phyloP scores from a whole-genome alignment of 192 early-diverging fungal genomes.

The Umbelopsis isabellina region DNA sequence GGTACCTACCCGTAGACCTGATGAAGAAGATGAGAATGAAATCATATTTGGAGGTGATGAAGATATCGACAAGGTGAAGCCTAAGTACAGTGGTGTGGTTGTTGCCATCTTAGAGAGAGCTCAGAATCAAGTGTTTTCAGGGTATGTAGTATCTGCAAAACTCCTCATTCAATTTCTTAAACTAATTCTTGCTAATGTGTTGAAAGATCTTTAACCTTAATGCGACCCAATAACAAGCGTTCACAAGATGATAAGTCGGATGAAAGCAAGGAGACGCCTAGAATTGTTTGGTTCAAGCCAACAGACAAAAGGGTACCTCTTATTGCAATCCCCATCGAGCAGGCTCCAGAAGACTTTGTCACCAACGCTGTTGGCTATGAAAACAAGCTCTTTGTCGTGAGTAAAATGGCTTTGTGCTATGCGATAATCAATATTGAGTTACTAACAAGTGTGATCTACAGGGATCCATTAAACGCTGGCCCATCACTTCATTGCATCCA shows the following conservation, averaged over 20 bases:
- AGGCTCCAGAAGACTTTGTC: slow-evolving; percentile 72
- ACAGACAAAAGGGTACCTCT: slow-evolving; percentile 79
- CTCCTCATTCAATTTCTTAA: not conserved
- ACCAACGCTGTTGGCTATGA: slow-evolving; percentile 59
- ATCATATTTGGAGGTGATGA: slow-evolving; percentile 53
- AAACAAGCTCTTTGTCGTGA: slow-evolving; percentile 61
- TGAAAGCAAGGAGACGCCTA: slow-evolving; percentile 48
- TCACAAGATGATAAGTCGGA: slow-evolving; percentile 44
- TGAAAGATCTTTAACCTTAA: slow-evolving; percentile 38
- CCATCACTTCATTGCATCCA: slow-evolving; percentile 68
- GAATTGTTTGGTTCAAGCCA: slow-evolving; percentile 84
- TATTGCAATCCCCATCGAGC: slow-evolving; percentile 75
- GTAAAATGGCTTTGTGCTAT: not conserved
- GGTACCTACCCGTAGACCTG: slow-evolving; percentile 47
- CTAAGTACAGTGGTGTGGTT: slow-evolving; percentile 59
- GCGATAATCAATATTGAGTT: not conserved
- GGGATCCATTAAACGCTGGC: slow-evolving; percentile 74
- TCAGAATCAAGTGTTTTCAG: slow-evolving; percentile 62
- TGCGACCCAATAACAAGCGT: slow-evolving; percentile 47
- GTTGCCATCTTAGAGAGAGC: slow-evolving; percentile 62
- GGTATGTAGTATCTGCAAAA: slow-evolving; percentile 26
- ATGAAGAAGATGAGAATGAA: slow-evolving; percentile 59
- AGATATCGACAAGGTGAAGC: slow-evolving; percentile 57
- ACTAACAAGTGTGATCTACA: slow-evolving; percentile 18
- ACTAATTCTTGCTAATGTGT: not conserved